phyloP scores from a whole-genome alignment of 345 rosid genomes.

The Gossypium bickii region DNA sequence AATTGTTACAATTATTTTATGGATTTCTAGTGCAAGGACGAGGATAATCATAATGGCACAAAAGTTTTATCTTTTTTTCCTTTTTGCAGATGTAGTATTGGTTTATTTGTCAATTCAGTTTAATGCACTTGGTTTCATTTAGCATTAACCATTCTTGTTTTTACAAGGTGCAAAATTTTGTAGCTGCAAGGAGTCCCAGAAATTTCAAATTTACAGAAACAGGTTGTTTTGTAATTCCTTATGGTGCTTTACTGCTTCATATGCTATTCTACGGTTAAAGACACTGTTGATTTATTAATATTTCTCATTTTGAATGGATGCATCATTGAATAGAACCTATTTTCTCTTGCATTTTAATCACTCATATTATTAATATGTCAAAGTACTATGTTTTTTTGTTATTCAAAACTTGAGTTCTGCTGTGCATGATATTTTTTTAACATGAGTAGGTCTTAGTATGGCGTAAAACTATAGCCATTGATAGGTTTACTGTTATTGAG shows the following conservation, averaged over 20 bases:
- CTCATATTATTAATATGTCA: no score
- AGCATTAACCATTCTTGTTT: constrained; percentile 5
- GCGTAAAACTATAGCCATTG: neutral
- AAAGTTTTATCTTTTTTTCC: neutral
- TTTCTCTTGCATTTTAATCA: neutral
- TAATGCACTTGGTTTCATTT: neutral
- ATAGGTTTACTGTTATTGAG: neutral
- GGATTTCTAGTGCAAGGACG: neutral
- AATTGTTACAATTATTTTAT: neutral
- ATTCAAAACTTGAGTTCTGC: no score
- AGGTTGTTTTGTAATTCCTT: constrained; percentile 39
- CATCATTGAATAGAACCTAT: neutral
- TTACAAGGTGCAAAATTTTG: constrained; percentile 82
- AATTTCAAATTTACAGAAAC: constrained; percentile 69
- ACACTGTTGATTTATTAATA: neutral
- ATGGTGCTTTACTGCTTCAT: neutral
- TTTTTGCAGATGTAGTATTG: neutral
- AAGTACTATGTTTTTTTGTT: no score
- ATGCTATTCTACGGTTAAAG: neutral
- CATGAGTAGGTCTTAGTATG: neutral
- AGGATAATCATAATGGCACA: neutral
- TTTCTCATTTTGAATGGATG: neutral
- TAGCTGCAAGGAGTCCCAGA: constrained; percentile 82
- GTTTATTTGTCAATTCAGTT: neutral
- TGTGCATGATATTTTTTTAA: neutral